Conservation (phyloP, 805 yeast genomes). For the Hanseniaspora hatyaiensis region DNA sequence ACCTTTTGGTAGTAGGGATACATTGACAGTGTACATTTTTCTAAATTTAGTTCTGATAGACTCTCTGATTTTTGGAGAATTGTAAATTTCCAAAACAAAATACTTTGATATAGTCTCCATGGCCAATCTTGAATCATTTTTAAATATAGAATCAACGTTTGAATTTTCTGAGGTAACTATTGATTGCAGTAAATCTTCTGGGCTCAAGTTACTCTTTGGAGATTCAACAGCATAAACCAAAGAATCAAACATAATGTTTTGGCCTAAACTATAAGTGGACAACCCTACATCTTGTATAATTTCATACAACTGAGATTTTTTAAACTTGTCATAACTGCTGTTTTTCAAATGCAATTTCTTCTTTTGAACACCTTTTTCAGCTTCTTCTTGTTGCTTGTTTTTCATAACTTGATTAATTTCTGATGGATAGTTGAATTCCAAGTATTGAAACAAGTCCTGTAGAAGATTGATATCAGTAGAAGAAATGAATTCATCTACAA, state of each 20-base stretch:
- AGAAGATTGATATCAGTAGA: constrained; percentile 40
- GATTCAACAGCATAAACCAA: constrained; percentile 67
- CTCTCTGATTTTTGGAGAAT: constrained; percentile 68
- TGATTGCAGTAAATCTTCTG: constrained; percentile 41
- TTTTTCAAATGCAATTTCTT: constrained; percentile 50
- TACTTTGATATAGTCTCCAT: constrained; percentile 61
- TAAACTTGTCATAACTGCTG: constrained; percentile 54
- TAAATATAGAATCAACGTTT: constrained; percentile 34
- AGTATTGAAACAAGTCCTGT: constrained; percentile 77
- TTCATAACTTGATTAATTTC: constrained; percentile 29
- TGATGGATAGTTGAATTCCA: constrained; percentile 54
- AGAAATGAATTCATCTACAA: constrained; percentile 44
- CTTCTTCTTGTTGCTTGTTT: constrained; percentile 24
- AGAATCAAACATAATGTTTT: constrained; percentile 57
- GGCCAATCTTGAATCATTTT: constrained; percentile 46
- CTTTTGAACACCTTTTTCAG: constrained; percentile 17
- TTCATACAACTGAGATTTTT: constrained; percentile 49
- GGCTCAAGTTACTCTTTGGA: constrained; percentile 44
- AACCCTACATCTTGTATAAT: constrained; percentile 65
- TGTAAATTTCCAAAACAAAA: constrained; percentile 66
- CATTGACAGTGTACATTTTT: constrained; percentile 55
- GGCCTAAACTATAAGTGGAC: constrained; percentile 69
- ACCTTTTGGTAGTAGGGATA: constrained; percentile 75
- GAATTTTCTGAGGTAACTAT: constrained; percentile 28
- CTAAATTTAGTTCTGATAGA: constrained; percentile 54